Conservation (phyloP, 2,329 filamentous ascomycete species). For the Aspergillus sp. region DNA sequence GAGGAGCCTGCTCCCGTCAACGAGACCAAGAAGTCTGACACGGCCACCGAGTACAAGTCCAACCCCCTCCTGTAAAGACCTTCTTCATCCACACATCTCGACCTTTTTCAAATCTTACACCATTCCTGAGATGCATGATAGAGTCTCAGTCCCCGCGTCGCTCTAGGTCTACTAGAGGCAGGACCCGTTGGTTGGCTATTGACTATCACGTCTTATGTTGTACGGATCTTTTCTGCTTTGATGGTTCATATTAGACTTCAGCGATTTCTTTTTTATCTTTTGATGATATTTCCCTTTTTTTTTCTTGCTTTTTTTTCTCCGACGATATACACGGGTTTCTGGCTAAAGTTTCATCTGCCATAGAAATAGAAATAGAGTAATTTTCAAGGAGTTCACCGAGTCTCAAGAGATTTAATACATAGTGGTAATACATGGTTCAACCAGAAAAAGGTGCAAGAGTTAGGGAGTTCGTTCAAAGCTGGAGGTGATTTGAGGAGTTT, state of each 20-base stretch:
- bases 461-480: too few species aligned
- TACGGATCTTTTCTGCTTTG: conserved; percentile 10
- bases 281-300: conserved; percentile 2
- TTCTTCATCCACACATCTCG: background rate
- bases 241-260: conserved; percentile 22
- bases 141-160: background rate
- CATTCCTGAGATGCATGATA: background rate
- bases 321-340: conserved; percentile 3
- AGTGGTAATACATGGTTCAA: too few species aligned
- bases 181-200: background rate
- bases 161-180: background rate
- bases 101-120: background rate
- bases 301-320: conserved; percentile 7
- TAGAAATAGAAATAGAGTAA: conserved; percentile 9
- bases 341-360: background rate
- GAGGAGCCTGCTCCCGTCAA: conserved; percentile 43
- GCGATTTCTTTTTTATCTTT: conserved; percentile 12
- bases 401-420: background rate
- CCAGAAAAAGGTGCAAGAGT: too few species aligned
- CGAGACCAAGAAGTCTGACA: conserved; percentile 42
- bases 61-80: conserved; percentile 61
- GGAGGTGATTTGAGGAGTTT: too few species aligned
- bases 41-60: conserved; percentile 57
- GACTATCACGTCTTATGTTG: conserved; percentile 3
- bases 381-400: conserved; percentile 1